Evolutionary conservation across 371 early-diverging fungal species (phyloP), one percentile per base, ranked within the genome.

Genomic region (Apophysomyces ossiformis): DNA sequence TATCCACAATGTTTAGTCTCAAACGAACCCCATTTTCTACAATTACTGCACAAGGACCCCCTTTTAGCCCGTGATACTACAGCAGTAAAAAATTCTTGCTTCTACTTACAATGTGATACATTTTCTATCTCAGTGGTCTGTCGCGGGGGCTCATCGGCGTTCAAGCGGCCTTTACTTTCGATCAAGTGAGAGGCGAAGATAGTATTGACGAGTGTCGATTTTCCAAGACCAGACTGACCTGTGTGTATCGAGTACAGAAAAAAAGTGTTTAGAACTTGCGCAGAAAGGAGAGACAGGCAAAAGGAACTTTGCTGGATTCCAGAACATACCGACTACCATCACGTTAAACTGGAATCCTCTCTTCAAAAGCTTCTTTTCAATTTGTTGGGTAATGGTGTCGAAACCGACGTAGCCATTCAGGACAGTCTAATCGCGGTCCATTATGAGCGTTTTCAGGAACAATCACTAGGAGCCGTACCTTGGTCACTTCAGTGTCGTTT

Each of bases 141-240:
- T 66, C 90, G 86, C 54, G 83, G 78, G 45, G 86, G 80, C 69
- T 90, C 92, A 69, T 84, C 83, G 59, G 84, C 86, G 58, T 78
- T 79, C 63, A 78, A 78, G 67, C 91, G 86, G 60, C 89, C 92
- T 84, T 91, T 89, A 70, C 83, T 85, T 67, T 92, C 91, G 63
- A 91, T 84, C 63, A 92, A 79, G 65, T 92, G 92, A 35, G 89
- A 82, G 56, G 92, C 85, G 66, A 92, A 92, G 65, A 90, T 79
- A 67, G 97, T 96, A 88, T 97, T 97, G 77, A 98, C 88, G 65
- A 99, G 89, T 37, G 99, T 99, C 35, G 97, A 93, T 77, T 99
- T 96, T 66, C 99, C 99, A 64, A 98, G 87, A 36, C 98, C 99
- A 60, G 94, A 90, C 87, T 97, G 95, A 67, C 96, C 94, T 88